Evolutionary conservation across 208 protist species (phyloP).

Genomic region (Endotrypanum monterogeii): DNA sequence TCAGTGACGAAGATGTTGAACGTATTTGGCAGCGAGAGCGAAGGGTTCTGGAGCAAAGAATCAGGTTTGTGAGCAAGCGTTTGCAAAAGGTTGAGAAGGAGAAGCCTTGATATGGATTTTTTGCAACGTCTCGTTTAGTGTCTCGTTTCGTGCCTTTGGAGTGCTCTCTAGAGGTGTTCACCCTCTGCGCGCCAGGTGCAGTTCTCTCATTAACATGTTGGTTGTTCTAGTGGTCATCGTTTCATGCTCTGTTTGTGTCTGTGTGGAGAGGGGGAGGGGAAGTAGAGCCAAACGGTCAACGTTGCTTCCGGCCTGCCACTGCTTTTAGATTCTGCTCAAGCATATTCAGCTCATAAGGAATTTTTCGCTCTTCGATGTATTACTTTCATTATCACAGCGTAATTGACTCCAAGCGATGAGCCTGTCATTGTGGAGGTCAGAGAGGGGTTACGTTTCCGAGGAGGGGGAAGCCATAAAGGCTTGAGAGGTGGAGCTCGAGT

Average conservation of each 20-base stretch:
- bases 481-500: neutral
- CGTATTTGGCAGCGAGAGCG: conserved; percentile 26
- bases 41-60: conserved; percentile 6
- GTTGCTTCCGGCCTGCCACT: neutral
- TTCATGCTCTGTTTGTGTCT: too few relatives aligned
- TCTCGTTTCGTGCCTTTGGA: neutral
- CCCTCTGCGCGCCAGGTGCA: neutral
- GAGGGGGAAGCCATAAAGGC: neutral
- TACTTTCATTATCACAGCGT: neutral
- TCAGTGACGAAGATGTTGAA: conserved; percentile 28
- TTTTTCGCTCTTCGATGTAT: neutral
- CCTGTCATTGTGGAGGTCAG: neutral
- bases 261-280: too few relatives aligned
- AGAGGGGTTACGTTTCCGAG: neutral
- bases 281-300: neutral
- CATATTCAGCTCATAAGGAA: neutral
- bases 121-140: neutral
- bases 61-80: conserved; percentile 6
- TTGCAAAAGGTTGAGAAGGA: conserved; percentile 12
- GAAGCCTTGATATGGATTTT: neutral
- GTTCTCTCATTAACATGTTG: neutral
- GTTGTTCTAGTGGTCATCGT: neutral
- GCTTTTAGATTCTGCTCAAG: conserved; percentile 13
- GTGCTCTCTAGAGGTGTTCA: neutral
- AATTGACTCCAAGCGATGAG: neutral